Evolutionary conservation across 169 alveolate species (phyloP).

Genomic region (Babesia microti): DNA sequence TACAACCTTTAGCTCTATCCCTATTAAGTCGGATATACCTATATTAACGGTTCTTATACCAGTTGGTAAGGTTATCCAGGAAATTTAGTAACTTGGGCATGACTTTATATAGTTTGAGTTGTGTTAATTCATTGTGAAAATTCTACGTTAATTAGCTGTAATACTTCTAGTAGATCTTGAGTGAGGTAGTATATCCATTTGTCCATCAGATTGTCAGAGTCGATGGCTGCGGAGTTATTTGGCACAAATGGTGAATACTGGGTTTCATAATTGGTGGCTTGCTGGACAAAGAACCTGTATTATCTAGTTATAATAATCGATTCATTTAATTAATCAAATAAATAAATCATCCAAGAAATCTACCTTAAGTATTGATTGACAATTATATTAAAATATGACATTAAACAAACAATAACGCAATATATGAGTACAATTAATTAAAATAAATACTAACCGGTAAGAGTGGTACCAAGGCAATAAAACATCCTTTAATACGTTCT

Average conservation of each 20-base stretch:
- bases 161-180: constrained; percentile 56
- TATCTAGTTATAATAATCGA: not conserved
- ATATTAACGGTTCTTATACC: constrained; percentile 62
- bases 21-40: constrained; percentile 87
- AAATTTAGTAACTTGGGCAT: constrained; percentile 82
- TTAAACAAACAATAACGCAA: not conserved
- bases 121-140: constrained; percentile 88
- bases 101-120: constrained; percentile 89
- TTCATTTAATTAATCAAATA: not conserved
- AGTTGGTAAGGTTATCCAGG: constrained; percentile 90
- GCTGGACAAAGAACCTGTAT: constrained; percentile 83
- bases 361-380: not conserved
- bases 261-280: constrained; percentile 83
- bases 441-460: constrained; percentile 51
- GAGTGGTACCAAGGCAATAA: constrained; percentile 97
- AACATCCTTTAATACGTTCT: constrained; percentile 85
- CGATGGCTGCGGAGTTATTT: constrained; percentile 46
- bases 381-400: not conserved
- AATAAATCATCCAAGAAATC: not conserved
- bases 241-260: constrained; percentile 61
- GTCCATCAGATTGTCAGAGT: constrained; percentile 80
- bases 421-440: not conserved
- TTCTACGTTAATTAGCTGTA: constrained; percentile 50
- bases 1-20: constrained; percentile 91
- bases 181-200: constrained; percentile 86